Conservation (phyloP, 106 monocot species). For the Dendrobium officinale region DNA sequence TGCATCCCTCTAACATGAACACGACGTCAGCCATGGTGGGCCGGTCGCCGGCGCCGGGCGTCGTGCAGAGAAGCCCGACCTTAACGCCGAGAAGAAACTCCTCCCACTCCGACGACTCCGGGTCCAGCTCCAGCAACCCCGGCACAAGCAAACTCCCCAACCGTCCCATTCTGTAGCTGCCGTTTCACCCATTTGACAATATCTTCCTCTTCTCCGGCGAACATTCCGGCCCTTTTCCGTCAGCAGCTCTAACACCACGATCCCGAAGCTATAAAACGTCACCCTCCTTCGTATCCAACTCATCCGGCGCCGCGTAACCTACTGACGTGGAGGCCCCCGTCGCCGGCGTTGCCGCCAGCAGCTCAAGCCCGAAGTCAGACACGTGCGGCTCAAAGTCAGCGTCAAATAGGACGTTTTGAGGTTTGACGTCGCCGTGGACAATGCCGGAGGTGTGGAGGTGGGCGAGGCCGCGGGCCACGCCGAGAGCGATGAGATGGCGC, state of each 20-base stretch:
- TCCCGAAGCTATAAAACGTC: slow-evolving; percentile 97
- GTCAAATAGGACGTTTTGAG: slow-evolving; percentile 90
- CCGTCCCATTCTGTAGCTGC: slow-evolving; percentile 72
- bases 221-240: slow-evolving; percentile 71
- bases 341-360: slow-evolving; percentile 26
- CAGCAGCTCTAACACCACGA: slow-evolving; percentile 85
- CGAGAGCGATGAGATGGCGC: slow-evolving; percentile 92
- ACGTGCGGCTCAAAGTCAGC: slow-evolving; percentile 94
- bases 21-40: slow-evolving; percentile 79
- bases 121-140: slow-evolving; percentile 80
- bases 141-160: slow-evolving; percentile 78
- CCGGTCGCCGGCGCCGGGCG: slow-evolving; percentile 61
- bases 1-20: slow-evolving; percentile 96
- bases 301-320: slow-evolving; percentile 79
- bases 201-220: slow-evolving; percentile 63
- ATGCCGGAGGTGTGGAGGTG: slow-evolving; percentile 64
- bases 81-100: slow-evolving; percentile 88
- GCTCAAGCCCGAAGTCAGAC: slow-evolving; percentile 76
- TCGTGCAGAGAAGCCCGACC: slow-evolving; percentile 90
- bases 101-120: slow-evolving; percentile 95
- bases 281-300: slow-evolving; percentile 58
- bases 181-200: slow-evolving; percentile 96
- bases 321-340: slow-evolving; percentile 36
- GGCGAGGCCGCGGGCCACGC: slow-evolving; percentile 73
- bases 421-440: slow-evolving; percentile 88